Evolutionary conservation across 371 early-diverging fungal species (phyloP), one percentile per base, ranked within the genome.

Genomic region (Cokeromyces recurvatus): DNA sequence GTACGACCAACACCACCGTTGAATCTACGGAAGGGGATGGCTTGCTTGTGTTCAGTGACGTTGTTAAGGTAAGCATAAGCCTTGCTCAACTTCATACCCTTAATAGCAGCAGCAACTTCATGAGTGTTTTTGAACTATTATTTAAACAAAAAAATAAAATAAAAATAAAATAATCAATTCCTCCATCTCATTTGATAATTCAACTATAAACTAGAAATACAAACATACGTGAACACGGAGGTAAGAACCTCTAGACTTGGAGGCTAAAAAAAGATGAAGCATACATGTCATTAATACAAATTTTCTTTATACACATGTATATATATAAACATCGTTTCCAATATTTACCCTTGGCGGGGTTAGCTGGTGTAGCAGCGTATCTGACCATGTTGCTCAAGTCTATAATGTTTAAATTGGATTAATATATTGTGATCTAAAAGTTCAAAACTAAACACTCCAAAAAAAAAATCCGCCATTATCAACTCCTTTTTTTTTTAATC

Each of bases 1-100:
- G 92, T 90, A 59, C 98, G 95, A 62, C 98, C 98, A 58, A 94
- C 89, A 79, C 98, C 98, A 57, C 98, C 94, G 78, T 89, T 82
- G 87, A 92, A 99, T 66, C 94, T 87, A 54, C 94, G 87, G 94
- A 98, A 96, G 47, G 99, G 99, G 56, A 99, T 87, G 71, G 89
- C 89, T 79, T 91, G 95, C 87, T 97, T 97, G 84, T 94, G 94
- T 55, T 84, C 89, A 69, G 89, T 89, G 52, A 99, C 99, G 73
- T 93, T 95, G 51, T 88, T 81, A 50, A 99, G 87, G 87, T 95
- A 99, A 42, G 79, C 59, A 56, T 96, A 85, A 62, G 99, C 98
- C 86, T 97, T 92, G 55, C 74, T 68, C 57, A 98, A 80, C 81
- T 86, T 91, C 82, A 91, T 79, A 70, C 97, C 98, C 62, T 86